phyloP scores from a whole-genome alignment of 2,329 filamentous ascomycete species.

The Phialophora verrucosa region DNA sequence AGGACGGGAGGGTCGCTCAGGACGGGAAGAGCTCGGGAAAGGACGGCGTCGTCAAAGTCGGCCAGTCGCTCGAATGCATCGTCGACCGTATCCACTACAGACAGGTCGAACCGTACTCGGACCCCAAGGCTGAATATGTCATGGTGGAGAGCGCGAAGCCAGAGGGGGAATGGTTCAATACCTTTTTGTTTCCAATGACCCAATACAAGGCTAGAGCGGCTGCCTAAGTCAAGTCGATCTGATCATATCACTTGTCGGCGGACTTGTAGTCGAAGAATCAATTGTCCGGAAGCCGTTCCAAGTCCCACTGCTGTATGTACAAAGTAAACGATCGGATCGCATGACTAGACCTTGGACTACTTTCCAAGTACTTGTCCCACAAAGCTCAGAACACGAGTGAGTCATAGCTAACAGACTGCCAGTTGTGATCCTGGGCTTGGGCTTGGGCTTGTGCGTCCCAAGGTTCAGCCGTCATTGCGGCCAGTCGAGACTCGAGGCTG shows the following conservation, averaged over 20 bases:
- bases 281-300: no score
- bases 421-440: not conserved
- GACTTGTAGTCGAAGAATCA: no score
- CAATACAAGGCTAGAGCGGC: constrained; percentile 19
- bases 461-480: not conserved
- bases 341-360: no score
- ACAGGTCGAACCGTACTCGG: constrained; percentile 3
- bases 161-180: constrained; percentile 24
- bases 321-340: no score
- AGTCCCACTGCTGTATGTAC: no score
- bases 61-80: not conserved
- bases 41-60: constrained; percentile 5
- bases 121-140: constrained; percentile 22
- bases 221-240: not conserved
- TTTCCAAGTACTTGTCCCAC: no score
- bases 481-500: not conserved
- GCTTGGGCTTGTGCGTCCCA: not conserved
- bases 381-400: no score
- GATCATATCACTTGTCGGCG: not conserved
- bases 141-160: constrained; percentile 22
- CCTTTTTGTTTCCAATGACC: constrained; percentile 21
- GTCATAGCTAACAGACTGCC: not conserved
- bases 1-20: not conserved
- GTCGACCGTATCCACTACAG: not conserved
- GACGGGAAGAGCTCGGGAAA: constrained; percentile 40